Conservation (phyloP, 1,284 basidiomycete species). For the Cystobasidium slooffiae region DNA sequence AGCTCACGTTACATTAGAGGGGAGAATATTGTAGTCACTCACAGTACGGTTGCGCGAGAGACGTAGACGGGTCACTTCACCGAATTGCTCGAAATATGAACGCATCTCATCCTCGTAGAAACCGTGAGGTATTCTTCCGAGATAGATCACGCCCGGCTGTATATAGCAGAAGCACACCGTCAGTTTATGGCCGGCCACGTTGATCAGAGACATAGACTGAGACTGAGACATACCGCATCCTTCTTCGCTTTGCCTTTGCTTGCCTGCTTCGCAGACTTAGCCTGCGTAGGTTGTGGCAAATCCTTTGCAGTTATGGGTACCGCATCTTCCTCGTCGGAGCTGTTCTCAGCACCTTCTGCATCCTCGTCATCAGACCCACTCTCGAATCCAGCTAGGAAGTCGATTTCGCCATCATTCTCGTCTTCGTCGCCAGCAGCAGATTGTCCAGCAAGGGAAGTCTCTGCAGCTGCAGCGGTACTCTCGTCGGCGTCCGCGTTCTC, state of each 20-base stretch:
- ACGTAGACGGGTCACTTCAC: constrained; percentile 82
- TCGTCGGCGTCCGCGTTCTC: constrained; percentile 28
- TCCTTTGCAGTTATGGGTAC: constrained; percentile 26
- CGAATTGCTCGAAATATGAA: constrained; percentile 93
- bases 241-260: constrained; percentile 35
- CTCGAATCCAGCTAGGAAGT: constrained; percentile 42
- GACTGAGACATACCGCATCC: constrained; percentile 1
- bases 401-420: constrained; percentile 32
- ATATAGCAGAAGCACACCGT: not conserved
- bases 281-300: constrained; percentile 26
- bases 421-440: constrained; percentile 12
- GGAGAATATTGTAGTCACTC: constrained; percentile 35
- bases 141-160: constrained; percentile 80
- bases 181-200: not conserved
- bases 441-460: constrained; percentile 35
- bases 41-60: constrained; percentile 94
- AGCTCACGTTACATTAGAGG: not conserved
- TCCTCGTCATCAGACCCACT: constrained; percentile 42
- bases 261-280: constrained; percentile 16
- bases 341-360: constrained; percentile 26
- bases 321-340: constrained; percentile 41
- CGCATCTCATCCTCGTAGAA: constrained; percentile 96
- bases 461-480: constrained; percentile 7
- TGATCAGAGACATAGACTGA: not conserved
- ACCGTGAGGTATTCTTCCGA: constrained; percentile 91